phyloP scores from a whole-genome alignment of 1,284 basidiomycete genomes.

The Cutaneotrichosporon dermatis region DNA sequence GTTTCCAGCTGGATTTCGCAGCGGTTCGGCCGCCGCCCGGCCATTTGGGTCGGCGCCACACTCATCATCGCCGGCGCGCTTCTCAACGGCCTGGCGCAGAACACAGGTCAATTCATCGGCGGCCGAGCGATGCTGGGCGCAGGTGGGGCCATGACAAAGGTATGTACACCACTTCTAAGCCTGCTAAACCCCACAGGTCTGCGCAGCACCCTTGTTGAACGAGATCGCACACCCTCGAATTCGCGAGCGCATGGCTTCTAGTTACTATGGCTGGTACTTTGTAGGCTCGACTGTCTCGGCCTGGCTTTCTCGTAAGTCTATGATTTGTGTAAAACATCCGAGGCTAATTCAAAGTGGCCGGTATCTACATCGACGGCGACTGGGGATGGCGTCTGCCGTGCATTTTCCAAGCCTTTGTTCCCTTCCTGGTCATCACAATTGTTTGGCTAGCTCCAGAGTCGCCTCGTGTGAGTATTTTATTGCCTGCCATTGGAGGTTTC shows the following conservation, averaged over 20 bases:
- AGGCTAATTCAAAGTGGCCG: not conserved
- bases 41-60: slow-evolving; percentile 25
- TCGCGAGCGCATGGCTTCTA: slow-evolving; percentile 17
- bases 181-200: not conserved
- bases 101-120: slow-evolving; percentile 18
- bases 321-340: too few species aligned
- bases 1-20: slow-evolving; percentile 21
- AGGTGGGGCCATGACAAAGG: slow-evolving; percentile 29
- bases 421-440: slow-evolving; percentile 11
- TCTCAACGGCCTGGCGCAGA: slow-evolving; percentile 26
- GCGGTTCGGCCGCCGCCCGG: slow-evolving; percentile 23
- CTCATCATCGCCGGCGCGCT: slow-evolving; percentile 29
- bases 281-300: slow-evolving; percentile 12
- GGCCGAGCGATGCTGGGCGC: slow-evolving; percentile 26
- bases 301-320: slow-evolving; percentile 2
- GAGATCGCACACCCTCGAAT: slow-evolving; percentile 30
- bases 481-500: slow-evolving; percentile 17
- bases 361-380: slow-evolving; percentile 13
- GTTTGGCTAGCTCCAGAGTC: slow-evolving; percentile 38
- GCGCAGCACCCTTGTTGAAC: slow-evolving; percentile 21
- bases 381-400: slow-evolving; percentile 22
- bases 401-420: slow-evolving; percentile 14
- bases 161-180: not conserved
- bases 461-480: slow-evolving; percentile 15
- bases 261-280: slow-evolving; percentile 18